These are phyloP conservation scores for Colletotrichum magnum DNA, from an alignment of 2,329 filamentous ascomycete species.

Conservation along the genomic window DNA sequence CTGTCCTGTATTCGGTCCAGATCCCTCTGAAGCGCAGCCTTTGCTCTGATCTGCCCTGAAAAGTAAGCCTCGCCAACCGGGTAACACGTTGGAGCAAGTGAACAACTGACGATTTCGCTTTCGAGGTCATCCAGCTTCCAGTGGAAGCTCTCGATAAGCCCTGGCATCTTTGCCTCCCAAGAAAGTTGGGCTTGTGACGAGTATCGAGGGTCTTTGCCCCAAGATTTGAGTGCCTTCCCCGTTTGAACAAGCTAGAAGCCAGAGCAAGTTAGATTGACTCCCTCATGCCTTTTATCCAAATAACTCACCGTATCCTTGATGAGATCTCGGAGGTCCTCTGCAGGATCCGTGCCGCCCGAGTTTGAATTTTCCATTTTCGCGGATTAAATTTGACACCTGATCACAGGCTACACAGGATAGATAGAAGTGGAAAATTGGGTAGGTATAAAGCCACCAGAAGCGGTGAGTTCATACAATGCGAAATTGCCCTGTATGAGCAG, in stretches of 20 bases:
- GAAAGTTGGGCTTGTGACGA: constrained; percentile 51
- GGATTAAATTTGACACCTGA: not conserved
- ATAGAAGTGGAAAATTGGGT: not conserved
- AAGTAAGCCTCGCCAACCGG: not conserved
- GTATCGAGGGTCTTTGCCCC: constrained; percentile 57
- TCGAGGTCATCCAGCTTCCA: constrained; percentile 70
- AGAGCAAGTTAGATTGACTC: not conserved
- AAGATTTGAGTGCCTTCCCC: constrained; percentile 68
- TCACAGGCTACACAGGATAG: not conserved
- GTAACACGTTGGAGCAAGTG: not conserved
- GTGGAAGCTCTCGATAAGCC: constrained; percentile 65
- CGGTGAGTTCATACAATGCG: not conserved
- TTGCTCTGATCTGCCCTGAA: constrained; percentile 61
- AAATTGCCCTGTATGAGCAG: not conserved
- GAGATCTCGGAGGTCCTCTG: constrained; percentile 66
- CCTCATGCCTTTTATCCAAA: not conserved
- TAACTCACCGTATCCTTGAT: constrained; percentile 68
- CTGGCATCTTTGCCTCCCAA: constrained; percentile 59
- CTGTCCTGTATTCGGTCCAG: constrained; percentile 57
- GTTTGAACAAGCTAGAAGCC: constrained; percentile 68
- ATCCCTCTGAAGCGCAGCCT: constrained; percentile 69
- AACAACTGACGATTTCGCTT: constrained; percentile 65
- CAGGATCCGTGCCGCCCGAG: constrained; percentile 43
- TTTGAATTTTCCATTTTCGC: constrained; percentile 30
- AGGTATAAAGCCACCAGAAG: not conserved